A percentile compares a stretch with the other conserved stretches of the same genome.
Conservation (phyloP, 305 asterid genomes). For the Fraxinus angustifolia region DNA sequence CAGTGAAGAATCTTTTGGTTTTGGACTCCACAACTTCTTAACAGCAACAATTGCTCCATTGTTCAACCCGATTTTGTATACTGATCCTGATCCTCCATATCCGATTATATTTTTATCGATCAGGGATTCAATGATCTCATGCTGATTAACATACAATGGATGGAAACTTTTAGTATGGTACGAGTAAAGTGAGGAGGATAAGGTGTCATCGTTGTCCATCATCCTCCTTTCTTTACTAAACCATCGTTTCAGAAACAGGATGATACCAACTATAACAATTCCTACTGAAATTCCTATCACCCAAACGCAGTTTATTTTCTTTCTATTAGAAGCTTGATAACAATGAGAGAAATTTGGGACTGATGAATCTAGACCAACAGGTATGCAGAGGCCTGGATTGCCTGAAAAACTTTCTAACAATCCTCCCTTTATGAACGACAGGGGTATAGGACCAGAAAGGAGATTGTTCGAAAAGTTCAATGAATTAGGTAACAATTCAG, state of each 20-base stretch:
- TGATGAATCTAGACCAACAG: slow-evolving; percentile 27
- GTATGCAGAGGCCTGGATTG: slow-evolving; percentile 65
- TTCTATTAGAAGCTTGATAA: slow-evolving; percentile 24
- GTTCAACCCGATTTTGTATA: slow-evolving; percentile 62
- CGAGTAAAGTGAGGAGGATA: slow-evolving; percentile 56
- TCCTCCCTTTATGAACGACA: slow-evolving; percentile 55
- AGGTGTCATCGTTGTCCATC: slow-evolving; percentile 44
- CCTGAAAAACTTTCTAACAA: slow-evolving; percentile 64
- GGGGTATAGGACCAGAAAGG: slow-evolving; percentile 73
- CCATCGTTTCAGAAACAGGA: slow-evolving; percentile 55
- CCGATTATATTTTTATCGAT: slow-evolving; percentile 85
- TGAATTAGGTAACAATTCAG: slow-evolving; percentile 58
- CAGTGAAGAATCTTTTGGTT: slow-evolving; percentile 37
- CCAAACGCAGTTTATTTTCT: slow-evolving; percentile 46
- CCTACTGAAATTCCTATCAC: slow-evolving; percentile 43
- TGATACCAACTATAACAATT: slow-evolving; percentile 41
- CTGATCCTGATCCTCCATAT: slow-evolving; percentile 87
- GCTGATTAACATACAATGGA: slow-evolving; percentile 61
- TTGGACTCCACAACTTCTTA: slow-evolving; percentile 75
- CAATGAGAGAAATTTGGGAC: slow-evolving; percentile 37
- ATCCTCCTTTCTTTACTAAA: slow-evolving; percentile 31
- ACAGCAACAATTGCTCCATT: slow-evolving; percentile 61
- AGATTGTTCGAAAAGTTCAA: slow-evolving; percentile 70
- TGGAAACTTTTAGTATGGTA: slow-evolving; percentile 78
- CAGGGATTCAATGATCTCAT: slow-evolving; percentile 70